These are phyloP conservation scores for Helicostylum pulchrum DNA, from an alignment of 192 early-diverging fungal species.

Conservation along the genomic window DNA sequence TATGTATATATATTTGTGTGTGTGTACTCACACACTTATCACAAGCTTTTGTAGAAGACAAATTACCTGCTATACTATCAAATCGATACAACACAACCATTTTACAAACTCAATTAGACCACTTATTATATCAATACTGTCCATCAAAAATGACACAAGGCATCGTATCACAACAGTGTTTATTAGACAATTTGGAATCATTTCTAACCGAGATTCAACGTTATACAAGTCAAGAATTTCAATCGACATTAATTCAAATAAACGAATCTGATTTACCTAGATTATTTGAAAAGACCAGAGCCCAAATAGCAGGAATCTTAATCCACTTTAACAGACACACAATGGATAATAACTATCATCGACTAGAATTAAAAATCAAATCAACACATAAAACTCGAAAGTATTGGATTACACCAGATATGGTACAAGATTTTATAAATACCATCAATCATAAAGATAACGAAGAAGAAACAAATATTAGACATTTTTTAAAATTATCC, in stretches of 20 bases:
- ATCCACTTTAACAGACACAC: constrained; percentile 10
- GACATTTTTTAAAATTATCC: background rate
- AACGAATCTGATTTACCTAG: constrained; percentile 8
- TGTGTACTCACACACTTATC: background rate
- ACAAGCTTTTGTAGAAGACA: constrained; percentile 15
- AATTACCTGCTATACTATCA: background rate
- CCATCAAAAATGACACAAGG: background rate
- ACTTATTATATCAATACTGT: constrained; percentile 2
- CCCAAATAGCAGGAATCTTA: constrained; percentile 9
- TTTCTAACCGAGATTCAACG: background rate
- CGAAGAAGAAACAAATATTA: constrained; percentile 3
- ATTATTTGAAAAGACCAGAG: constrained; percentile 13
- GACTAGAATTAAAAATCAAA: background rate
- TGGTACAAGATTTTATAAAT: constrained; percentile 3
- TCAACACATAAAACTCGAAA: background rate
- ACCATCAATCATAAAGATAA: background rate
- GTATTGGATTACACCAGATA: constrained; percentile 6
- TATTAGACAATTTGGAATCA: background rate
- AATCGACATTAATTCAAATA: background rate
- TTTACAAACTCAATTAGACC: constrained; percentile 12
- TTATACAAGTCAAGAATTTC: background rate
- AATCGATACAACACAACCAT: constrained; percentile 6
- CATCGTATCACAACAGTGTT: background rate
- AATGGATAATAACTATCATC: background rate
- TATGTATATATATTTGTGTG: background rate